Evolutionary conservation across 106 monocot genomes (phyloP).

Genomic region (Amphibolis antarctica): DNA sequence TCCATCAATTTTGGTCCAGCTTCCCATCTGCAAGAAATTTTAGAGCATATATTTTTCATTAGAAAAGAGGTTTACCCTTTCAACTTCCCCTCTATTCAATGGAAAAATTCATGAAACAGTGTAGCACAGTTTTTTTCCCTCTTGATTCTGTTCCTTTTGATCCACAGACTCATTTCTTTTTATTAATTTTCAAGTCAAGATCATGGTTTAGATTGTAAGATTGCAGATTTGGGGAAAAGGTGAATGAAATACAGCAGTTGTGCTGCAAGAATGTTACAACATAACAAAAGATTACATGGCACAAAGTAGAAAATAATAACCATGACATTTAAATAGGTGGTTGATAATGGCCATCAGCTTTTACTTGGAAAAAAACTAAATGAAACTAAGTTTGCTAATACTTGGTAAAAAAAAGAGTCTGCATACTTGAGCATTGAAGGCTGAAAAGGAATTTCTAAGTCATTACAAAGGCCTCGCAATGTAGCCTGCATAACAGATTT

Average conservation of each 20-base stretch:
- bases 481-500: slow-evolving; percentile 42
- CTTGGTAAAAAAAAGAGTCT: background rate
- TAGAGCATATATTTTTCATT: background rate
- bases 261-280: too few species aligned
- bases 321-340: too few species aligned
- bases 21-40: slow-evolving; percentile 61
- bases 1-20: slow-evolving; percentile 73
- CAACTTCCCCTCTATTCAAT: background rate
- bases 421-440: slow-evolving; percentile 77
- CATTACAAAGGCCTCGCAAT: slow-evolving; percentile 62
- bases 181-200: too few species aligned
- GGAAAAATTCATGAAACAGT: background rate
- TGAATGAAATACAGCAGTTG: too few species aligned
- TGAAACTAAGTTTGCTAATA: background rate
- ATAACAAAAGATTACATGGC: too few species aligned
- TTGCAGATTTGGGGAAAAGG: too few species aligned
- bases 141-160: background rate
- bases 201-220: too few species aligned
- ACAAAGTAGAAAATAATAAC: too few species aligned
- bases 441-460: slow-evolving; percentile 84
- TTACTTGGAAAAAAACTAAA: background rate
- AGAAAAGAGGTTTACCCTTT: background rate
- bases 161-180: background rate
- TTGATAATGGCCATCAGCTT: too few species aligned
- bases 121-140: background rate